phyloP scores from a whole-genome alignment of 345 rosid genomes.

The sweet orange (Citrus sinensis) region DVS_A1.0 CM039167.1:7586001-7586500 shows the following conservation, averaged over 20 bases:
- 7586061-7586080: not conserved
- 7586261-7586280: conserved; percentile 13
- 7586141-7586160: not conserved
- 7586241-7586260: not conserved
- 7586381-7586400: conserved; percentile 80
- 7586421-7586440: conserved; percentile 95
- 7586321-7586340: conserved; percentile 44
- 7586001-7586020: not conserved
- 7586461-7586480: conserved; percentile 76
- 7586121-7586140: not conserved
- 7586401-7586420: conserved; percentile 98
- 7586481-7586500: conserved; percentile 80
- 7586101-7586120: not conserved
- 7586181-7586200: not conserved
- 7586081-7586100: not conserved
- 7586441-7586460: conserved; percentile 85
- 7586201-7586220: not conserved
- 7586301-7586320: conserved; percentile 82
- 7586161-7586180: not conserved
- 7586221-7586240: not conserved
- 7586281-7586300: conserved; percentile 25
- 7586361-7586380: conserved; percentile 79
- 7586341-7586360: conserved; percentile 47
- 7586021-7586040: not conserved
- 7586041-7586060: not conserved